phyloP scores from a whole-genome alignment of 257 asterid species.

The Schizonepeta tenuifolia region DNA sequence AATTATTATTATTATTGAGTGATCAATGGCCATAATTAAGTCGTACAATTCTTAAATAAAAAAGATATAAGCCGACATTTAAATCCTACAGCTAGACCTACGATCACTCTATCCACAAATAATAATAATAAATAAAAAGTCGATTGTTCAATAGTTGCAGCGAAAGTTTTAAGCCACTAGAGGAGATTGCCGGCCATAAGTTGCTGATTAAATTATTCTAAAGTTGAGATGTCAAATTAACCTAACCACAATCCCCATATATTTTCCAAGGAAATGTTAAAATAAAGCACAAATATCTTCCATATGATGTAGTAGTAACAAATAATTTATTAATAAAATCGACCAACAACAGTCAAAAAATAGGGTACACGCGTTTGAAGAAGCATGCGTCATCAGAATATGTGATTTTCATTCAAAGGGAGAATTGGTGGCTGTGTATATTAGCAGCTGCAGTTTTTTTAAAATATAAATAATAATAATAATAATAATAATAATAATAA shows the following conservation, averaged over 20 bases:
- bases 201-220: slow-evolving; percentile 35
- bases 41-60: slow-evolving; percentile 17
- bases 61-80: slow-evolving; percentile 8
- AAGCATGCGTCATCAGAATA: slow-evolving; percentile 18
- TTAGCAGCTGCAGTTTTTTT: slow-evolving; percentile 33
- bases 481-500: too few species aligned
- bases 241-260: slow-evolving; percentile 36
- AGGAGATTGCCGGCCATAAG: slow-evolving; percentile 49
- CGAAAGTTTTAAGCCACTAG: slow-evolving; percentile 31
- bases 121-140: slow-evolving; percentile 6
- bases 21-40: slow-evolving; percentile 29
- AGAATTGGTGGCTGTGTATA: slow-evolving; percentile 39
- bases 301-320: background rate
- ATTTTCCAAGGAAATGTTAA: slow-evolving; percentile 30
- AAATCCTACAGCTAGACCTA: slow-evolving; percentile 16
- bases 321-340: background rate
- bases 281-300: slow-evolving; percentile 38
- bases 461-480: slow-evolving; percentile 30
- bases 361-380: slow-evolving; percentile 42
- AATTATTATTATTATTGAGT: background rate
- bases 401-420: slow-evolving; percentile 18
- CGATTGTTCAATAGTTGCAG: slow-evolving; percentile 27
- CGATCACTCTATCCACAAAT: background rate
- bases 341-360: background rate
- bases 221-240: slow-evolving; percentile 18